Evolutionary conservation across 2,329 filamentous ascomycete genomes (phyloP).

Genomic region (Metarhizium robertsii): DNA sequence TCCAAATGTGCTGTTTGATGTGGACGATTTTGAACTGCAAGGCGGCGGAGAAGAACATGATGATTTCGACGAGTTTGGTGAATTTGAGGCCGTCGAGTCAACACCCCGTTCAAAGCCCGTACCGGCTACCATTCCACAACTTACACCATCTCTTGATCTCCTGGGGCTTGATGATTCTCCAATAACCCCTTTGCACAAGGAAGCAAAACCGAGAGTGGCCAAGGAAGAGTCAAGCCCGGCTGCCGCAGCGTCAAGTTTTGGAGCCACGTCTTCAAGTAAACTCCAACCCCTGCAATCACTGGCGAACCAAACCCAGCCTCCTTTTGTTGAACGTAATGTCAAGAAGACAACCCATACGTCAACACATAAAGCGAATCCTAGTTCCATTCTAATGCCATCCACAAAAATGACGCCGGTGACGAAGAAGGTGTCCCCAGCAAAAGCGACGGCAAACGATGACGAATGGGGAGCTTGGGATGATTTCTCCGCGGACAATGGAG

Average conservation of each 20-base stretch:
- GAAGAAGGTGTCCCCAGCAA: not conserved
- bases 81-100: conserved; percentile 42
- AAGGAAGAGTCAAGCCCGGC: not conserved
- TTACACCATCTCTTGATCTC: conserved; percentile 28
- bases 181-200: conserved; percentile 7
- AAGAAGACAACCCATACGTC: conserved; percentile 26
- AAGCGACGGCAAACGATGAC: conserved; percentile 24
- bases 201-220: not conserved
- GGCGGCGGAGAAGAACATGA: conserved; percentile 30
- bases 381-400: not conserved
- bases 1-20: conserved; percentile 58
- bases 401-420: conserved; percentile 3
- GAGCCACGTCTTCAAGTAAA: conserved; percentile 21
- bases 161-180: conserved; percentile 27
- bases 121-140: conserved; percentile 7
- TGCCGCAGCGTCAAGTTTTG: conserved; percentile 17
- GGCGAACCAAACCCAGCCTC: conserved; percentile 44
- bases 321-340: conserved; percentile 39
- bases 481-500: conserved; percentile 17
- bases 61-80: conserved; percentile 47
- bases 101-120: conserved; percentile 8
- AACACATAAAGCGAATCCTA: not conserved
- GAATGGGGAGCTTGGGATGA: conserved; percentile 46
- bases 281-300: conserved; percentile 41
- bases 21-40: conserved; percentile 41